These are phyloP conservation scores for Zygosaccharomyces bailii DNA, from an alignment of 805 yeast genomes.

Conservation along the genomic window DNA sequence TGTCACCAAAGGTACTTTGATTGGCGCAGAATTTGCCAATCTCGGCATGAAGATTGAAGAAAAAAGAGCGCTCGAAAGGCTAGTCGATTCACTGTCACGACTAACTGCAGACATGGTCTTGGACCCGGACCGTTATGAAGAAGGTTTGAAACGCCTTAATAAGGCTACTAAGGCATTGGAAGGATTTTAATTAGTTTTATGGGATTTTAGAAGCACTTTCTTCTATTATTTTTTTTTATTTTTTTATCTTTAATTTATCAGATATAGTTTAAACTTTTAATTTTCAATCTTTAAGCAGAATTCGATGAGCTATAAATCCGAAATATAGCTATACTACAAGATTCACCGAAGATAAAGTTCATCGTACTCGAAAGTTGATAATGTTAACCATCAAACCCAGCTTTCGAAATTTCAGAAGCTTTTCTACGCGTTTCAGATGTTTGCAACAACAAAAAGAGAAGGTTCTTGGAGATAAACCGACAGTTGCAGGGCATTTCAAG, in stretches of 20 bases:
- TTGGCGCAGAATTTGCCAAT: conserved; percentile 62
- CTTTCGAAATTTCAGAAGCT: neutral
- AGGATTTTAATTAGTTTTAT: conserved; percentile 50
- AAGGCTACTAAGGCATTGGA: conserved; percentile 83
- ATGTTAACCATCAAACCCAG: neutral
- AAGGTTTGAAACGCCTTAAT: conserved; percentile 74
- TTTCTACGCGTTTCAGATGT: neutral
- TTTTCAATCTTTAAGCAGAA: neutral
- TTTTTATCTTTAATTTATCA: neutral
- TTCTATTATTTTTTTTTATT: neutral
- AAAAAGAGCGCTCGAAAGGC: conserved; percentile 74
- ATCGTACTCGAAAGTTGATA: too few relatives aligned
- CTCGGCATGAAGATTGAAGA: conserved; percentile 73
- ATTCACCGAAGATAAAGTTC: too few relatives aligned
- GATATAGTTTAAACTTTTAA: neutral
- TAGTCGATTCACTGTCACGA: conserved; percentile 79
- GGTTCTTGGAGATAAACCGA: neutral
- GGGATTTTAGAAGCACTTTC: neutral
- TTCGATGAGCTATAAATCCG: neutral
- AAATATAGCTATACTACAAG: too few relatives aligned
- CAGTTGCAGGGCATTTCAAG: conserved; percentile 15
- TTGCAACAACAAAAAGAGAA: conserved; percentile 4
- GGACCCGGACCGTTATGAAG: conserved; percentile 75
- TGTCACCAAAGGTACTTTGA: conserved; percentile 41
- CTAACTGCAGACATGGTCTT: conserved; percentile 87